Evolutionary conservation across 495 filamentous ascomycete species (phyloP).

Genomic region (Peziza echinospora): DNA sequence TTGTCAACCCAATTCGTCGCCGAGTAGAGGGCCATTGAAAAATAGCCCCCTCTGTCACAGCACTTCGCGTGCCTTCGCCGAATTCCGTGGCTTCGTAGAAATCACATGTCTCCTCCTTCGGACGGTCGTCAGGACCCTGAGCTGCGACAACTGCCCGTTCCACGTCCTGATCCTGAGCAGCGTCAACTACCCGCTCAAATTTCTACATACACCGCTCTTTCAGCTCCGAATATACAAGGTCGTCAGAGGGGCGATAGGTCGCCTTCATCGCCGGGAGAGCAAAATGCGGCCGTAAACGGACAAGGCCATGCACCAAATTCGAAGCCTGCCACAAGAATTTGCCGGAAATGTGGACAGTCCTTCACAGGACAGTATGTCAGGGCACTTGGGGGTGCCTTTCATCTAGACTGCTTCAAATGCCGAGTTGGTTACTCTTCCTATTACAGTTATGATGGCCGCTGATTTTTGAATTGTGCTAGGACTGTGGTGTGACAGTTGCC

Average conservation of each 20-base stretch:
- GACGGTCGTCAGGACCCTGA: conserved; percentile 8
- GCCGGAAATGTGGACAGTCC: conserved; percentile 68
- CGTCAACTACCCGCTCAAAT: not conserved
- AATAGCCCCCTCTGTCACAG: no score
- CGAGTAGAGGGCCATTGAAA: no score
- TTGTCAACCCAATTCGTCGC: no score
- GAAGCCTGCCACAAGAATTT: conserved; percentile 29
- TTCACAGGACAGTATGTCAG: conserved; percentile 92
- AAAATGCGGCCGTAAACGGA: not conserved
- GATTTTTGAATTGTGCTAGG: conserved; percentile 32
- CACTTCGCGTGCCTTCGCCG: no score
- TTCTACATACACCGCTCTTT: not conserved
- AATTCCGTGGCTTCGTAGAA: no score
- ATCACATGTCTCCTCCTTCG: conserved; percentile 20
- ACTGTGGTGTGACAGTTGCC: conserved; percentile 87
- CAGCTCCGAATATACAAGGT: not conserved
- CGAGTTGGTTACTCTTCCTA: conserved; percentile 49
- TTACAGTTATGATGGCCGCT: conserved; percentile 6
- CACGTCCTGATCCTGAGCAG: conserved; percentile 1
- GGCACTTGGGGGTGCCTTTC: conserved; percentile 75
- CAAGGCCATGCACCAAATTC: not conserved
- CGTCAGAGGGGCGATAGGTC: not conserved
- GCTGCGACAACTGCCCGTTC: not conserved
- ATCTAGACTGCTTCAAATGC: conserved; percentile 96
- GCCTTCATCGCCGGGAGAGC: not conserved